Evolutionary conservation across 305 asterid species (phyloP), one percentile per base, ranked within the genome.

Genomic region (Solanum hybrid): DNA sequence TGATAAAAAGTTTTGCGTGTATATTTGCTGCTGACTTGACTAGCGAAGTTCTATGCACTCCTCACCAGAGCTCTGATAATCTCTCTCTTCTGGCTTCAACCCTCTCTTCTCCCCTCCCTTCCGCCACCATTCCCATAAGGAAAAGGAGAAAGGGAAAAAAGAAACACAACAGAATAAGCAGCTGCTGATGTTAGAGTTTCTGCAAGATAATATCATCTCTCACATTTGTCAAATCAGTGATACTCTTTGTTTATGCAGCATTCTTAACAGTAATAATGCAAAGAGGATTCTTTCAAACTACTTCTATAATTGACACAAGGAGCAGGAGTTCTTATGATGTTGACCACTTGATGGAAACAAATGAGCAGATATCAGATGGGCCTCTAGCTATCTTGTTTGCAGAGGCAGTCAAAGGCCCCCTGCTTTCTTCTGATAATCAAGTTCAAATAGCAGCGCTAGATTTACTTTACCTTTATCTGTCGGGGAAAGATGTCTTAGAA

Each of bases 321-420:
- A 90, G 90, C 89, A 91, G 40, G 89, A 90, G 91, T 90, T 87
- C 92, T 88, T 92, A 92, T 90, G 94, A 91, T 90, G 94, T 90
- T 86, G 96, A 94, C 91, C 93, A 91, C 91, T 91, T 93, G 91
- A 91, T 92, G 94, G 95, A 92, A 90, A 95, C 91, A 85, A 85
- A 93, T 80, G 97, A 95, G 72, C 91, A 91, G 40, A 91, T 64
- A 32, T 87, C 86, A 81, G 94, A 93, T 90, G 92, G 94, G 82
- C 90, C 94, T 69, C 90, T 96, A 75, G 95, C 91, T 92, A 92
- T 93, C 91, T 91, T 96, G 94, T 97, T 96, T 95, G 98, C 98
- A 72, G 99, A 97, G 95, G 99, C 99, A 72, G 94, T 97, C 90
- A 96, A 97, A 92, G 98, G 94, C 71, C 95, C 99, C 86, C 92